These are phyloP conservation scores for Kurtzmaniella quercitrusa DNA, from an alignment of 1,139 yeast genomes.

Conservation along the genomic window DNA sequence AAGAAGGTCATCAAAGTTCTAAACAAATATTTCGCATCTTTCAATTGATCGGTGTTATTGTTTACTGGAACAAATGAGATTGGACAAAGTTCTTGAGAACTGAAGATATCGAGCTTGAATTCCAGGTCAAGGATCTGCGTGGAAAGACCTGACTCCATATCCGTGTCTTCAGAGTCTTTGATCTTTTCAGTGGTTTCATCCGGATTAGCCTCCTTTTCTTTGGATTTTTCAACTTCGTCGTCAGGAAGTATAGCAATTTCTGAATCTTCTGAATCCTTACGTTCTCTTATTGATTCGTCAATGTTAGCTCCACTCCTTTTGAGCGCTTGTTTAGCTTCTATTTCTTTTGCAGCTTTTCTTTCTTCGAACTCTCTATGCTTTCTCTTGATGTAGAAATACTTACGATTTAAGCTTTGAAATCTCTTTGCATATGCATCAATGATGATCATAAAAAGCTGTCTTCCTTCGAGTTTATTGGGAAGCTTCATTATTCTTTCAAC, in stretches of 20 bases:
- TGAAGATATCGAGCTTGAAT: constrained; percentile 27
- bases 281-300: neutral
- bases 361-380: constrained; percentile 55
- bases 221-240: neutral
- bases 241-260: neutral
- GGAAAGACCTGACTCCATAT: constrained; percentile 8
- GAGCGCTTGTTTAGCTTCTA: constrained; percentile 39
- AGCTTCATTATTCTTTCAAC: constrained; percentile 85
- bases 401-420: constrained; percentile 69
- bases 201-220: constrained; percentile 4
- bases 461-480: constrained; percentile 79
- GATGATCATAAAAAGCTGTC: constrained; percentile 76
- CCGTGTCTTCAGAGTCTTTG: constrained; percentile 19
- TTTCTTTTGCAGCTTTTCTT: constrained; percentile 37
- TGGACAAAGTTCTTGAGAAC: constrained; percentile 38
- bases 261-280: neutral
- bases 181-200: constrained; percentile 4
- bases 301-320: constrained; percentile 25
- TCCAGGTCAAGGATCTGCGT: constrained; percentile 1
- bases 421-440: constrained; percentile 86
- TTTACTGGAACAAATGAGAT: constrained; percentile 27
- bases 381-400: constrained; percentile 62
- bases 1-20: constrained; percentile 86
- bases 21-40: constrained; percentile 85
- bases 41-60: constrained; percentile 59